phyloP scores from a whole-genome alignment of 2,329 filamentous ascomycete species.

The Apiospora arundinis region DNA sequence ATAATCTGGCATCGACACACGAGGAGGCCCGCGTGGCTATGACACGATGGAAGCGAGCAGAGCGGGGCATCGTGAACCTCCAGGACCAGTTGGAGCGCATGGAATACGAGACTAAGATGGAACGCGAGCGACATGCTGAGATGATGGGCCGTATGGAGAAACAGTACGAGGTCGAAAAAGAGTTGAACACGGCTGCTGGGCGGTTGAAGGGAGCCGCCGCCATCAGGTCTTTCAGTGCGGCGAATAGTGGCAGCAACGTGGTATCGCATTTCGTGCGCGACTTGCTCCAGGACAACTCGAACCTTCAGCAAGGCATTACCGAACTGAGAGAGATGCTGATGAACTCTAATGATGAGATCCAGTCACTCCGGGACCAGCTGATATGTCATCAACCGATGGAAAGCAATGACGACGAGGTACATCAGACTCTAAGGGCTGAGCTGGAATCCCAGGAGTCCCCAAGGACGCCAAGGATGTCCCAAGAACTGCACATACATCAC shows the following conservation, averaged over 20 bases:
- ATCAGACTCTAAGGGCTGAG: slow-evolving; percentile 73
- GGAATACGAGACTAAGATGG: slow-evolving; percentile 80
- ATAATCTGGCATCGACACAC: slow-evolving; percentile 68
- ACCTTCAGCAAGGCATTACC: slow-evolving; percentile 87
- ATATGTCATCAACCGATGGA: slow-evolving; percentile 75
- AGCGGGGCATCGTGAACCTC: slow-evolving; percentile 77
- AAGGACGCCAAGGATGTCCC: slow-evolving; percentile 56
- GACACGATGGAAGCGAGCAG: slow-evolving; percentile 84
- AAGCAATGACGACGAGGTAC: slow-evolving; percentile 45
- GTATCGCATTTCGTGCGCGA: slow-evolving; percentile 98
- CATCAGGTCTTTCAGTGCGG: slow-evolving; percentile 65
- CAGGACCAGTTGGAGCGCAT: slow-evolving; percentile 90
- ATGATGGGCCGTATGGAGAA: slow-evolving; percentile 84
- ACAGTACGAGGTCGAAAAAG: slow-evolving; percentile 80
- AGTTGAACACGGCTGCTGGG: slow-evolving; percentile 79
- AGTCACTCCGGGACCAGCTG: slow-evolving; percentile 82
- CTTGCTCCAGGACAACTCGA: slow-evolving; percentile 93
- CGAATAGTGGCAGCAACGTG: slow-evolving; percentile 68
- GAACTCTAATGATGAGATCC: slow-evolving; percentile 93
- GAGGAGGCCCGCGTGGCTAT: slow-evolving; percentile 81
- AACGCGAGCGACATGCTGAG: slow-evolving; percentile 82
- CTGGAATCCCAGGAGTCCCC: slow-evolving; percentile 59
- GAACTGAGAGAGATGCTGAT: slow-evolving; percentile 90
- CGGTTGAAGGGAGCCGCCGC: slow-evolving; percentile 83
- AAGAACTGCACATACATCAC: slow-evolving; percentile 91